Conservation (phyloP, 305 asterid species). For the Plantago lanceolata region DNA sequence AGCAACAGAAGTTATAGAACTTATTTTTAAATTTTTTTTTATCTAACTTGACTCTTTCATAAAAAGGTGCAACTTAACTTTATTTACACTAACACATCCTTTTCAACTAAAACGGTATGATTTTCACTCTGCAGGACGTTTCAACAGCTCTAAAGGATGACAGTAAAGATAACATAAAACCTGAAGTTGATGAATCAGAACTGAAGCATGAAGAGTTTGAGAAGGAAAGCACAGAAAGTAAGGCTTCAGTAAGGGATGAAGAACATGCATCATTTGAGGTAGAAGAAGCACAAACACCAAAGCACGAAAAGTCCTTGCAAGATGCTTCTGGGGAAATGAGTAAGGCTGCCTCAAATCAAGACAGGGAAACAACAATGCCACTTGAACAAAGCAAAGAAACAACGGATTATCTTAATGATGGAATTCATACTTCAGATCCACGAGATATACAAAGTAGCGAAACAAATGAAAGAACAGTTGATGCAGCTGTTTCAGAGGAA, state of each 20-base stretch:
- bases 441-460: slow-evolving; percentile 21
- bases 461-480: slow-evolving; percentile 19
- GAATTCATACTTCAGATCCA: slow-evolving; percentile 10
- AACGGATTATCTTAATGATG: slow-evolving; percentile 8
- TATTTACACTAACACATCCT: not conserved
- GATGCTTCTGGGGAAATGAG: slow-evolving; percentile 18
- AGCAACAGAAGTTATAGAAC: slow-evolving; percentile 3
- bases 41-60: not conserved
- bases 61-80: not conserved
- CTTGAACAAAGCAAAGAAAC: slow-evolving; percentile 16
- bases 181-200: slow-evolving; percentile 20
- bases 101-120: not conserved
- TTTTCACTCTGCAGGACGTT: slow-evolving; percentile 22
- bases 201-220: slow-evolving; percentile 17
- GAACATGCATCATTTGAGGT: slow-evolving; percentile 16
- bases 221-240: slow-evolving; percentile 22
- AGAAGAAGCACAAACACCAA: slow-evolving; percentile 13
- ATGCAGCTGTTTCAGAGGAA: slow-evolving; percentile 17
- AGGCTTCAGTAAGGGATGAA: slow-evolving; percentile 19
- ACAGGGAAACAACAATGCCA: slow-evolving; percentile 6
- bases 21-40: not conserved
- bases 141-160: slow-evolving; percentile 25
- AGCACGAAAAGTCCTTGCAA: slow-evolving; percentile 28
- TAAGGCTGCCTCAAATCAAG: slow-evolving; percentile 27
- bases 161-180: slow-evolving; percentile 19